Percentiles rank a stretch among this genome's conserved stretches.
These are phyloP conservation scores for Babesia caballi DNA, from an alignment of 169 alveolate genomes.

Conservation along the genomic window DNA sequence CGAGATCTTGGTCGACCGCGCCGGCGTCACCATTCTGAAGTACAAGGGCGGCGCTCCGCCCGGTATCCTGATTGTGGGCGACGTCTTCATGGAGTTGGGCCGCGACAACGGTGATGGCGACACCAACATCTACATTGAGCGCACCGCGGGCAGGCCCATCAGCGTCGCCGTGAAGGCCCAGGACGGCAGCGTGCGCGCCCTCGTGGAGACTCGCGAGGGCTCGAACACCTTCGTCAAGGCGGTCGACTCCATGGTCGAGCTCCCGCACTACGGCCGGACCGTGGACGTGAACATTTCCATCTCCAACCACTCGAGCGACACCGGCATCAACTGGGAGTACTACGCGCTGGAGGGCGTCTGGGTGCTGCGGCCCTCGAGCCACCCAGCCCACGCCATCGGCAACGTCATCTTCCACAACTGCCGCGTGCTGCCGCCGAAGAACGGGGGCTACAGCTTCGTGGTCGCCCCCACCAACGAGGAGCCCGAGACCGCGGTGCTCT, in stretches of 20 bases:
- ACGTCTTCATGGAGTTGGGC: slow-evolving; percentile 18
- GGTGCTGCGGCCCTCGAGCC: neutral
- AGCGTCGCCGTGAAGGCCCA: neutral
- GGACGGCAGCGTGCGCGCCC: slow-evolving; percentile 1
- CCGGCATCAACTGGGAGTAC: slow-evolving; percentile 45
- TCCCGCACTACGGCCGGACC: neutral
- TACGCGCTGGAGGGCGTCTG: neutral
- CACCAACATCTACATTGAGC: slow-evolving; percentile 29
- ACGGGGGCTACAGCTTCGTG: slow-evolving; percentile 1
- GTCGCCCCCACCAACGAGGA: neutral
- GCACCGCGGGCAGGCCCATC: slow-evolving; percentile 11
- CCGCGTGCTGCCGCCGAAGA: neutral
- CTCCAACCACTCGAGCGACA: neutral
- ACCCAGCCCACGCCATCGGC: slow-evolving; percentile 14
- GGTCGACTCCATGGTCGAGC: slow-evolving; percentile 2
- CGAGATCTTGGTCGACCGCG: slow-evolving; percentile 4
- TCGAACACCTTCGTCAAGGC: neutral
- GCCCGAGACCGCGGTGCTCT: neutral
- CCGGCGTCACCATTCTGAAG: slow-evolving; percentile 12
- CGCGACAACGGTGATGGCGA: neutral
- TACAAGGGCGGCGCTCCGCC: slow-evolving; percentile 1
- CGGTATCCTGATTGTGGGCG: slow-evolving; percentile 15
- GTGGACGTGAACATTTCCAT: slow-evolving; percentile 14
- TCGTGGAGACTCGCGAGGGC: slow-evolving; percentile 27
- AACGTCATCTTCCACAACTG: slow-evolving; percentile 20